Evolutionary conservation across 2,329 filamentous ascomycete genomes (phyloP), one percentile per base, ranked within the genome.

Genomic region (Bipolaris bicolor): DNA sequence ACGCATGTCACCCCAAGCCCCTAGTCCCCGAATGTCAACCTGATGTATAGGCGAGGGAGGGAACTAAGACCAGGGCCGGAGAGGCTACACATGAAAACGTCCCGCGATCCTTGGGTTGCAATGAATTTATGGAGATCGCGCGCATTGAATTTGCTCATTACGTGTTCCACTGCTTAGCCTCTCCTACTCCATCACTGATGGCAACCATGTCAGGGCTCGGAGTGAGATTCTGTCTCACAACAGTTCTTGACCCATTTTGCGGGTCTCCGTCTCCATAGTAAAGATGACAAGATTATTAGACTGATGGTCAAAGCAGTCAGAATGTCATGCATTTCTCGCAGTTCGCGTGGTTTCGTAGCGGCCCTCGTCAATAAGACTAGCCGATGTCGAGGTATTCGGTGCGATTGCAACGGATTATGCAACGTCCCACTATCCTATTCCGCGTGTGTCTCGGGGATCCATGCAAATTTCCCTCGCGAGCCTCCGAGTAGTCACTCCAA

Each of bases 401-500:
- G 34, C 36, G 54, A 57, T 53, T 50, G 16, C 37, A 29, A 29
- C 24, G 26, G 20, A 31, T 36, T 24, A 40, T 52, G 34, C 26
- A 39, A 11, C 13, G 43, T 34, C 18, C 43, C 41, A 48, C 49
- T 47, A 5, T n/a, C 16, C 36, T 37, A 16, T 51, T 40, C 54
- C 43, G 36, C 54, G 24, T 20, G 10, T 48, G 54, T 40, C 18
- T 52, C 51, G 22, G 43, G 16, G 43, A 53, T 26, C 37, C 39
- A 49, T 50, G 49, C 22, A 52, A 43, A 48, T 34, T 39, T 53
- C 36, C 20, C 36, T 26, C 29, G 40, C 36, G 7, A 57, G 54
- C 29, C 43, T 52, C 54, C 41, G 20, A 31, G 45, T 44, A 48
- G 24, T 40, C 20, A 31, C 37, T 15, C 34, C 36, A 39, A 39